Evolutionary conservation across 2,329 filamentous ascomycete genomes (phyloP), one percentile per base, ranked within the genome.

Genomic region (Nothophaeocryptopus gaeumannii): DNA sequence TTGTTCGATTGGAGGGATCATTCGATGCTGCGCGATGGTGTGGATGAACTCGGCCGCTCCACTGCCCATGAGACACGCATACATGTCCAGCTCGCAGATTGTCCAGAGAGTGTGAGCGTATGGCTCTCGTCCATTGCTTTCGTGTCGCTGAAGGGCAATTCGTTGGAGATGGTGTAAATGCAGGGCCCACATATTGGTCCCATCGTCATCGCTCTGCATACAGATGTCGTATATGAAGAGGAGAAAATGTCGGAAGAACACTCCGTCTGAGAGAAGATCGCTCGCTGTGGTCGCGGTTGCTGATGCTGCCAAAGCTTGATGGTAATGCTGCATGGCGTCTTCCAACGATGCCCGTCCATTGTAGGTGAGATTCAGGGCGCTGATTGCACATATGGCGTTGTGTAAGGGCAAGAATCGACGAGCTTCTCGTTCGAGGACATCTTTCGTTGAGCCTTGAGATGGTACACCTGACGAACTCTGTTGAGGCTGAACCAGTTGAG

Each of bases 331-430:
- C 39, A 79, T 65, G 9, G 76, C 74, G 56, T 77, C 72, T 49
- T 79, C 68, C 45, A 72, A 70, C 7, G 61, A 60, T 26, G 70
- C 68, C 26, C 68, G 71, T 30, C 74, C 71, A 55, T 70, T 73
- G 45, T 74, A 71, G 15, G 73, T 72, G 37, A 79, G 67, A 58
- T 76, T 78, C 37, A 81, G 70, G 13, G 77, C 77, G 16, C 77
- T 77, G n/a, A 82, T 65, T 4, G 79, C 78, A 69, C 80, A 79
- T 55, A 82, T 80, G 7, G 79, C 78, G 60, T 81, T 76, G 41
- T 77, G 75, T 46, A 82, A 71, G 30, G 78, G 78, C 59, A 72
- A 72, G 58, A 80, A 81, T 15, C 60, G 70, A 31, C 64, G 65
- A 29, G 78, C 76, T 61, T 79, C 66, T 11, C 54, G 34, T 46